phyloP scores from a whole-genome alignment of 441 rosid species.

The Aleurites moluccanus region DNA sequence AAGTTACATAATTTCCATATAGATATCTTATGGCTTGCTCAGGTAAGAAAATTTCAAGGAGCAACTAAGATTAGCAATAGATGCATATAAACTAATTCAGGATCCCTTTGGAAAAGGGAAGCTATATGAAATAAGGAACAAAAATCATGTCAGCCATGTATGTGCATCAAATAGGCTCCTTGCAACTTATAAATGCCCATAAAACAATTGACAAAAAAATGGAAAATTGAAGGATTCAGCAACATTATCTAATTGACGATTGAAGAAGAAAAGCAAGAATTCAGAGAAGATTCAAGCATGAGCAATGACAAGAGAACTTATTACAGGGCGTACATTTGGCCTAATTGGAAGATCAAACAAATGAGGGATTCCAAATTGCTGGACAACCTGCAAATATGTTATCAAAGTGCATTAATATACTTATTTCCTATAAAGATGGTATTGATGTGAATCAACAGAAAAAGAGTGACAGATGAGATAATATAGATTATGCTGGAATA shows the following conservation, averaged over 20 bases:
- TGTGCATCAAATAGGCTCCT: not conserved
- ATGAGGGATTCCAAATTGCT: conserved; percentile 97
- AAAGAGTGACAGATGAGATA: not conserved
- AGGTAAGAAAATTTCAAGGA: not conserved
- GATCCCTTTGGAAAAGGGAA: conserved; percentile 5
- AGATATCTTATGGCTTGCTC: not conserved
- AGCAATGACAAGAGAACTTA: conserved; percentile 16
- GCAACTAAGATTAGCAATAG: not conserved
- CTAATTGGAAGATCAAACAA: conserved; percentile 95
- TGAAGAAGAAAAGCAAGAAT: not conserved
- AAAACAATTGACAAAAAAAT: not conserved
- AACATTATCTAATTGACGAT: not conserved
- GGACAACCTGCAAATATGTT: conserved; percentile 62
- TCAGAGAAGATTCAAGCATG: conserved; percentile 5
- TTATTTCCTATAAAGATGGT: not conserved
- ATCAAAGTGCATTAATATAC: conserved; percentile 23
- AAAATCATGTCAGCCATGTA: not conserved
- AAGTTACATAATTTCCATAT: conserved; percentile 9
- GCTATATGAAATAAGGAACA: not conserved
- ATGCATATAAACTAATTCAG: conserved; percentile 1
- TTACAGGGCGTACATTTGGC: conserved; percentile 61
- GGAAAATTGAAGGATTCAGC: not conserved
- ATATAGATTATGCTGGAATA: not conserved
- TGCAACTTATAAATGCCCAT: not conserved
- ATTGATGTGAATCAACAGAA: not conserved